Evolutionary conservation across 495 filamentous ascomycete species (phyloP).

Genomic region (Penicillium lividum): DNA sequence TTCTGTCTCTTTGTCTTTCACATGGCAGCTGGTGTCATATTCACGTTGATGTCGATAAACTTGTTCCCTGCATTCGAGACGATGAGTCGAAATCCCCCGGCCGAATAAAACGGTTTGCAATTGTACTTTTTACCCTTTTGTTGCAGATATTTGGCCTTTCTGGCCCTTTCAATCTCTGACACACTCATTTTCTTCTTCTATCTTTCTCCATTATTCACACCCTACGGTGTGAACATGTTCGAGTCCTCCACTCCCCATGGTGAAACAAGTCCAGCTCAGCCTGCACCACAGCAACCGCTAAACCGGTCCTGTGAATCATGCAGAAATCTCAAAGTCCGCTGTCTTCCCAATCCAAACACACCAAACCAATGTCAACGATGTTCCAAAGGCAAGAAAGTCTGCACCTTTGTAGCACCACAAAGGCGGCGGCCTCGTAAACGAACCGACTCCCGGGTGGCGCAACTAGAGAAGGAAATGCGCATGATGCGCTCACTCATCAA

Average conservation of each 20-base stretch:
- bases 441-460: slow-evolving; percentile 80
- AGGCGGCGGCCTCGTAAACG: slow-evolving; percentile 79
- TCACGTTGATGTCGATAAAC: neutral
- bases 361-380: slow-evolving; percentile 73
- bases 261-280: slow-evolving; percentile 23
- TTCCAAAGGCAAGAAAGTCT: slow-evolving; percentile 70
- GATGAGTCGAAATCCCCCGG: slow-evolving; percentile 22
- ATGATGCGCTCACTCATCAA: slow-evolving; percentile 51
- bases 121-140: neutral
- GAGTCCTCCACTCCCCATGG: slow-evolving; percentile 36
- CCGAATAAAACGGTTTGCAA: slow-evolving; percentile 11
- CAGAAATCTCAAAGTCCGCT: slow-evolving; percentile 80
- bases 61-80: slow-evolving; percentile 15
- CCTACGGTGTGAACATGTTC: slow-evolving; percentile 32
- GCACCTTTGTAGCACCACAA: slow-evolving; percentile 76
- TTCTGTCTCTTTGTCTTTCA: neutral
- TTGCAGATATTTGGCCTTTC: neutral
- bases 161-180: neutral
- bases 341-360: slow-evolving; percentile 66
- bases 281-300: slow-evolving; percentile 33
- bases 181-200: neutral
- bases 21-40: slow-evolving; percentile 11
- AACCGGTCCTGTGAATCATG: slow-evolving; percentile 85
- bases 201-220: neutral
- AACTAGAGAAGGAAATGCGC: slow-evolving; percentile 88